Evolutionary conservation across 805 yeast genomes (phyloP), one percentile per base, ranked within the genome.

Genomic region (Candida alai): DNA sequence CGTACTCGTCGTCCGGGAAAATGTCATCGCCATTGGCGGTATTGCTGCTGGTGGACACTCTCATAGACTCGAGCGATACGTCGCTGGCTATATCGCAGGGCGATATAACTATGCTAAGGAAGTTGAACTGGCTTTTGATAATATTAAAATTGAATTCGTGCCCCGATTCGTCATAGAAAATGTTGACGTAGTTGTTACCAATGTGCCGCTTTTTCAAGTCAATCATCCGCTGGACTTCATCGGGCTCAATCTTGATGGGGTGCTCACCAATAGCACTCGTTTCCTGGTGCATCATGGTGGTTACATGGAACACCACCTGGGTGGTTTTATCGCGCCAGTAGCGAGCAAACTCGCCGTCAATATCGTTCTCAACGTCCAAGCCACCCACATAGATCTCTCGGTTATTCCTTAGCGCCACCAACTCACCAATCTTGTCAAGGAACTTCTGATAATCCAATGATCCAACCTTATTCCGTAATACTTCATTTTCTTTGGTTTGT

Each of bases 281-380:
- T n/a, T n/a, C n/a, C n/a, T n/a, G n/a, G n/a, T n/a, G n/a, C 95
- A 87, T 87, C 71, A 87, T 56, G 0, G 95, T 84, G 2, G 88
- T 79, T 7, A 84, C 74, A 52, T 87, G 96, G 55, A 76, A 87
- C 7, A 85, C 72, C 26, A 85, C 58, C 48, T 86, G 95, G 1
- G 78, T 67, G 21, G 75, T 74, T 50, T 80, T 78, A 43, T 82
- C 84, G 32, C 73, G 69, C 87, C 90, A 84, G 32, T 76, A 74
- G 35, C 80, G 60, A 0, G 93, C 85, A 48, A 62, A 80, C 39
- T 81, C 77, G 6, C 96, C 96, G 58, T 85, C 95, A 5, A 65
- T 51, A 44, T 81, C 81, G 40, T 69, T 69, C 31, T 70, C 80
- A 1, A 78, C 77, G 46, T 86, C 95, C 19, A 87, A 65, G 0